A percentile compares a stretch with the other conserved stretches of the same genome.
Evolutionary conservation across 108 stramenopile genomes (phyloP).

Genomic region (Poteriospumella lacustris): DNA sequence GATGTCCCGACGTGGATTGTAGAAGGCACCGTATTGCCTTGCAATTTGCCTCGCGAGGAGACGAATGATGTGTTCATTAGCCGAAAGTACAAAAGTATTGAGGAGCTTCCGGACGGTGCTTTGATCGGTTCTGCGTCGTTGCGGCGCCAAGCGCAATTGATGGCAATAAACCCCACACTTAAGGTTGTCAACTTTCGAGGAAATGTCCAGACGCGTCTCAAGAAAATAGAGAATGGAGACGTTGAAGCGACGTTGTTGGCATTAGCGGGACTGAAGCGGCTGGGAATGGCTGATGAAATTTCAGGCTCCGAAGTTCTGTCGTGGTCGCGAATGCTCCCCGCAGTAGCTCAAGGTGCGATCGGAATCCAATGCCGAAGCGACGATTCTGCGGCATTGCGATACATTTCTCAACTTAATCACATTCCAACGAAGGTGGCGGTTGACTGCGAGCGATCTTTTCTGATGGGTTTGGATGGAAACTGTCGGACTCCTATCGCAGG

Average conservation of each 20-base stretch:
- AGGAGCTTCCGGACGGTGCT: slow-evolving; percentile 78
- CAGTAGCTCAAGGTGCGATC: slow-evolving; percentile 98
- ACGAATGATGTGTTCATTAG: slow-evolving; percentile 94
- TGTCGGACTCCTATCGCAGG: slow-evolving; percentile 99
- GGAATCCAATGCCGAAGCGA: slow-evolving; percentile 95
- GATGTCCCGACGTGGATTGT: slow-evolving; percentile 99
- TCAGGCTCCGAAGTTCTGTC: slow-evolving; percentile 43
- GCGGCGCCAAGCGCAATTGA: slow-evolving; percentile 91
- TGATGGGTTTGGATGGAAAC: slow-evolving; percentile 95
- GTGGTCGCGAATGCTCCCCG: slow-evolving; percentile 95
- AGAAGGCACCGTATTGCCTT: slow-evolving; percentile 90
- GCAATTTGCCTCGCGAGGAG: slow-evolving; percentile 92
- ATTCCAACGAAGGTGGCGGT: slow-evolving; percentile 84
- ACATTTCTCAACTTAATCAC: slow-evolving; percentile 84
- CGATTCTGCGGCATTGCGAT: slow-evolving; percentile 77
- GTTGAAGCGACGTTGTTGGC: slow-evolving; percentile 92
- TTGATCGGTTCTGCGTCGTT: slow-evolving; percentile 95
- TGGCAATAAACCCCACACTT: slow-evolving; percentile 84
- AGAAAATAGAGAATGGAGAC: slow-evolving; percentile 94
- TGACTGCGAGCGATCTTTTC: slow-evolving; percentile 95
- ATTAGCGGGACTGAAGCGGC: slow-evolving; percentile 94
- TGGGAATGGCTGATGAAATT: slow-evolving; percentile 88
- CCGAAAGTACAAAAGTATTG: slow-evolving; percentile 63
- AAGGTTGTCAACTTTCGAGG: slow-evolving; percentile 97
- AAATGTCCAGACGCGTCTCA: slow-evolving; percentile 96